A percentile compares a stretch with the other conserved stretches of the same genome.
These are phyloP conservation scores for Cryptococcus sp. DNA, from an alignment of 1,284 basidiomycete genomes.

Conservation along the genomic window DNA sequence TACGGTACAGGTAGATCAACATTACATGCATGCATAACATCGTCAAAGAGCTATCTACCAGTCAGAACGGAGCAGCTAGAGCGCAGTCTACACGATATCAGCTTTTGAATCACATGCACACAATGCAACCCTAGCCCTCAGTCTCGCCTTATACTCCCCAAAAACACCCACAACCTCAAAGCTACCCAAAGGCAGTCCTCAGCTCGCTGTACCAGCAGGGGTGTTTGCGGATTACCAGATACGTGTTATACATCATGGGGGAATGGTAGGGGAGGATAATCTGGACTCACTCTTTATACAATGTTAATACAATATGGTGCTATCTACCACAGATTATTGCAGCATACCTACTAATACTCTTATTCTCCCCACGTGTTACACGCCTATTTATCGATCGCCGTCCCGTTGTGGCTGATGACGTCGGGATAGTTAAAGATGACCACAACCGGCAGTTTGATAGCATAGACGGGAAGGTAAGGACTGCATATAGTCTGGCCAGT, in stretches of 20 bases:
- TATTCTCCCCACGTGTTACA: neutral
- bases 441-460: neutral
- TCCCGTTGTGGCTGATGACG: no score
- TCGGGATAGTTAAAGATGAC: neutral
- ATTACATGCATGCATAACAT: no score
- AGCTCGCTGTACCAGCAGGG: slow-evolving; percentile 7
- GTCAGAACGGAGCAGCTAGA: neutral
- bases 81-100: neutral
- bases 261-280: no score
- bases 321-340: no score
- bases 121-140: slow-evolving; percentile 20
- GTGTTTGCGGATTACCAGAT: slow-evolving; percentile 37
- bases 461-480: neutral
- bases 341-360: neutral
- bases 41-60: no score
- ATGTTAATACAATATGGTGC: neutral
- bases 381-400: neutral
- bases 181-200: neutral
- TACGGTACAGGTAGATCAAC: no score
- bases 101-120: no score
- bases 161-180: slow-evolving; percentile 10
- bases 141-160: slow-evolving; percentile 36
- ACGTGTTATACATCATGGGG: slow-evolving; percentile 8
- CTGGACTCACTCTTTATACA: neutral
- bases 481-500: no score